These are phyloP conservation scores for Furcasterigmium sp. DNA, from an alignment of 2,329 filamentous ascomycete species.

Conservation along the genomic window DNA sequence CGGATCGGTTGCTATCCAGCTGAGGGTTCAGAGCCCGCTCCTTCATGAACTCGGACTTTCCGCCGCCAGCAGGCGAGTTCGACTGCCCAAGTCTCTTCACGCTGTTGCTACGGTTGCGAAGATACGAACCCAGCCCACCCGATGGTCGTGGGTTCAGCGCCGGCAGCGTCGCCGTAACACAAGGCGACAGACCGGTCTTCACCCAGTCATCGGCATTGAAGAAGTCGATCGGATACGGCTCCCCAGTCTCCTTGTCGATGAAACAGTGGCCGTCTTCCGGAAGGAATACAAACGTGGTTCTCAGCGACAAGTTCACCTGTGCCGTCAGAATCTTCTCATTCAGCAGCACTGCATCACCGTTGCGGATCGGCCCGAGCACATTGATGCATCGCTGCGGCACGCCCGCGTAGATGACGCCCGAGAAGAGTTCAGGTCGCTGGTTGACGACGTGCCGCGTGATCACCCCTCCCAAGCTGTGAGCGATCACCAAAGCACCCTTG, in stretches of 20 bases:
- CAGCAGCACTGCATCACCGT: slow-evolving; percentile 87
- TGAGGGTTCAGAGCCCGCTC: slow-evolving; percentile 39
- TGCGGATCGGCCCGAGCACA: slow-evolving; percentile 81
- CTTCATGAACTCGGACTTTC: slow-evolving; percentile 22
- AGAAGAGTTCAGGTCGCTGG: slow-evolving; percentile 75
- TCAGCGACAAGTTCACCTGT: slow-evolving; percentile 87
- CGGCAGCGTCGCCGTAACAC: slow-evolving; percentile 62
- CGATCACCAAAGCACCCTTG: slow-evolving; percentile 73
- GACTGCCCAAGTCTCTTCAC: slow-evolving; percentile 22
- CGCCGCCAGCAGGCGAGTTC: slow-evolving; percentile 15
- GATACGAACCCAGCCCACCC: slow-evolving; percentile 36
- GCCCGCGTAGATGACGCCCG: slow-evolving; percentile 80
- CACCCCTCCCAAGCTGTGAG: slow-evolving; percentile 81
- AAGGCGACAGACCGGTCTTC: slow-evolving; percentile 72
- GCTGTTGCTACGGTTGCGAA: slow-evolving; percentile 36
- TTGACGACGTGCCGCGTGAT: slow-evolving; percentile 89
- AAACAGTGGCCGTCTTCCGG: slow-evolving; percentile 87
- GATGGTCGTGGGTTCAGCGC: slow-evolving; percentile 37
- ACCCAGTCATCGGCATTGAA: slow-evolving; percentile 77
- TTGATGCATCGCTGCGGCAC: slow-evolving; percentile 84
- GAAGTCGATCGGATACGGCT: slow-evolving; percentile 79
- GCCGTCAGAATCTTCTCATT: slow-evolving; percentile 87
- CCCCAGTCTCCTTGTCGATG: slow-evolving; percentile 73
- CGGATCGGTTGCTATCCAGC: slow-evolving; percentile 25
- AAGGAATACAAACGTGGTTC: slow-evolving; percentile 79